These are phyloP conservation scores for Platanus orientalis DNA, from an alignment of 164 flowering plant species.

Conservation along the genomic window DNA sequence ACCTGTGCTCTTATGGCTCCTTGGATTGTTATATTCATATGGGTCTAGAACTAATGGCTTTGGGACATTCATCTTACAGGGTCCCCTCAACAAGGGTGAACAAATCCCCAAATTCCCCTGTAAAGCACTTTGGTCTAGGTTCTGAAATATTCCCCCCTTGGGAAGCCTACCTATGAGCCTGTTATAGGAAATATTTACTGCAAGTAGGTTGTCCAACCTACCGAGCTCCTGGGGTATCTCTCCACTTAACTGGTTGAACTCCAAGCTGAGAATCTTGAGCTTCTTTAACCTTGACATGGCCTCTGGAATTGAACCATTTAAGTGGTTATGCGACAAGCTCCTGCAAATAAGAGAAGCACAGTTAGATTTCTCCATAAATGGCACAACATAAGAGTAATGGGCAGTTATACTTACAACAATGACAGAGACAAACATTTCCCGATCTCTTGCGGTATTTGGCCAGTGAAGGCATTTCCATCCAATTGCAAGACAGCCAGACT, in stretches of 20 bases:
- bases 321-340: conserved; percentile 77
- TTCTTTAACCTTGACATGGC: conserved; percentile 53
- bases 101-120: conserved; percentile 90
- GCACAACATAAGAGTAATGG: too few species aligned
- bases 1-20: conserved; percentile 16
- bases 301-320: conserved; percentile 64
- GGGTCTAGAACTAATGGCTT: conserved; percentile 92
- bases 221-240: conserved; percentile 83
- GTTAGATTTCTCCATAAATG: too few species aligned
- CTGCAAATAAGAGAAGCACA: conserved; percentile 35
- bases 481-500: conserved; percentile 64
- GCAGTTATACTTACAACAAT: conserved; percentile 87
- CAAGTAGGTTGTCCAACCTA: conserved; percentile 57
- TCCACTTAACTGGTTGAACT: conserved; percentile 64
- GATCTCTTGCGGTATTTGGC: conserved; percentile 70
- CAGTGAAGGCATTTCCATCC: conserved; percentile 69
- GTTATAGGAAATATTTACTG: conserved; percentile 78
- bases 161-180: conserved; percentile 81
- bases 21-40: conserved; percentile 35
- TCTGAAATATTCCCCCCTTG: conserved; percentile 52
- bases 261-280: conserved; percentile 74
- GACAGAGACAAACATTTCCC: conserved; percentile 81
- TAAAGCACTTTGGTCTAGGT: conserved; percentile 60
- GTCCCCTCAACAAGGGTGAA: conserved; percentile 78
- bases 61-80: conserved; percentile 74